Conservation (phyloP, 257 asterid species). For the Verbascum thapsus region DNA sequence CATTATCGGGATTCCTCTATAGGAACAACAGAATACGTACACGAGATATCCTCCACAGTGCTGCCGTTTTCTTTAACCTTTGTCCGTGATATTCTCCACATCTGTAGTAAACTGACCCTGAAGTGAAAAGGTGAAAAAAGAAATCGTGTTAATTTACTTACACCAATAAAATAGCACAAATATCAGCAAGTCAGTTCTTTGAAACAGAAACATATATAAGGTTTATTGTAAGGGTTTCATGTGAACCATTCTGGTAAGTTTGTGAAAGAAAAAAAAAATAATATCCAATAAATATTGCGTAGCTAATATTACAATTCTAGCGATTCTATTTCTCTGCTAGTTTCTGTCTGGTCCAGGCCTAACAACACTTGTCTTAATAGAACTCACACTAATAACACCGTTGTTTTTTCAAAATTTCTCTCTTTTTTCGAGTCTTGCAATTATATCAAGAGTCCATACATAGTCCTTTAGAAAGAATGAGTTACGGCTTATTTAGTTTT, state of each 20-base stretch:
- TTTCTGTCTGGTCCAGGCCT: too few relatives aligned
- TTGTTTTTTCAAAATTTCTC: not conserved
- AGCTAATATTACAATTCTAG: not conserved
- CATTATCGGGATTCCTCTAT: conserved; percentile 44
- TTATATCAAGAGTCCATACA: too few relatives aligned
- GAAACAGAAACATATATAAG: not conserved
- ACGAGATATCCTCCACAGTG: conserved; percentile 44
- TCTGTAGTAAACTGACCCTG: conserved; percentile 71
- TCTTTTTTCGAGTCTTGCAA: not conserved
- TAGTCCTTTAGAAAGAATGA: too few relatives aligned
- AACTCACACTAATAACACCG: not conserved
- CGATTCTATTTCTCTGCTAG: too few relatives aligned
- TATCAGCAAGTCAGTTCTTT: conserved; percentile 1
- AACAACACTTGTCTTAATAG: not conserved
- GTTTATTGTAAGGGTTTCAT: not conserved
- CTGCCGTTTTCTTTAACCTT: conserved; percentile 56
- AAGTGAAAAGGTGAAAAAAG: conserved; percentile 22
- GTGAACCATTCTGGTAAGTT: too few relatives aligned
- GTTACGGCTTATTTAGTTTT: not conserved
- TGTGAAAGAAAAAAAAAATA: too few relatives aligned
- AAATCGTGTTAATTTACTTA: not conserved
- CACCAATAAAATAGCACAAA: not conserved
- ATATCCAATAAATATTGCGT: not conserved
- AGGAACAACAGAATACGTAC: conserved; percentile 55
- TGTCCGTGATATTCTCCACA: conserved; percentile 77